Evolutionary conservation across 2,329 filamentous ascomycete species (phyloP), one percentile per base, ranked within the genome.

Genomic region (Helminthosporium solani): DNA sequence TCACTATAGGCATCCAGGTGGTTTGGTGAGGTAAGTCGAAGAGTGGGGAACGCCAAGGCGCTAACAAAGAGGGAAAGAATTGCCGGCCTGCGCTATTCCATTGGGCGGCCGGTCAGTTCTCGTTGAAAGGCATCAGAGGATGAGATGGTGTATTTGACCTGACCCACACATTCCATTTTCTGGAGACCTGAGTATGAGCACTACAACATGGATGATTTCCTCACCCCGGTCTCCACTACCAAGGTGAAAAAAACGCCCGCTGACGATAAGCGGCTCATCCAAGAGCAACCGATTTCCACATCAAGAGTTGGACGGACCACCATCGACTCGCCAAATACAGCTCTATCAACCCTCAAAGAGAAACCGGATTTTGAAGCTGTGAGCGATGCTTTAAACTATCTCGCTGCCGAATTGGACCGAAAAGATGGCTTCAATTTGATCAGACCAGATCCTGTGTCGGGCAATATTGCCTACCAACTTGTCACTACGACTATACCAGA

Each of bases 401-500:
- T 89, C n/a, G 40, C 43, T 6, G 36, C 40, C 2, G 49, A 60
- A n/a, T 33, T 37, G 3, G 58, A 67, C 18, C 48, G 40, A 37
- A 33, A 56, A 12, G 39, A 63, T 35, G 54, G 50, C 0, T 82
- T 86, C 61, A 79, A 80, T 55, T 77, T 92, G 40, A 74, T 77
- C 35, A 68, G 75, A 2, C 85, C 89, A 3, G 80, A 80, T 25
- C 84, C 91, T 1, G 73, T 82, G 50, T 81, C 84, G 46, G 84
- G 89, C 16, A 87, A 90, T 57, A 81, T 96, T 25, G 76, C 92
- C 42, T 85, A 90, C 61, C 73, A 82, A 2, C 73, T 99, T 28
- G 83, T 95, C 47, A 84, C 80, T 14, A 81, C 84, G 25, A 90
- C 87, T 20, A 75, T 90, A 7, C 87, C 88, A 1, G 88, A 91